Conservation (phyloP, 805 yeast genomes). For the Grigorovia yakushimaensis region DNA sequence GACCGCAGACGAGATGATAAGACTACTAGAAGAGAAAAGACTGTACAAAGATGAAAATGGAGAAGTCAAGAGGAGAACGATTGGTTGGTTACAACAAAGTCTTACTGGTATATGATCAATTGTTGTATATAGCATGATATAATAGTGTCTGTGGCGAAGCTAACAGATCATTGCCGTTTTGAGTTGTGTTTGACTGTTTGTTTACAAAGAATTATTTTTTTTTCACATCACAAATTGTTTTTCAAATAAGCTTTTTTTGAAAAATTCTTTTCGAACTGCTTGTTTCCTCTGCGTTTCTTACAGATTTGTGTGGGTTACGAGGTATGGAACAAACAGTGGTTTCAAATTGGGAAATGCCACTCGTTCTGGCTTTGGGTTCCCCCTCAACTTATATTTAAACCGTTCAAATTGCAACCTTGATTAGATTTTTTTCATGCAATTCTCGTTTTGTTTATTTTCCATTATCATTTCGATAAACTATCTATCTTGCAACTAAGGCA, state of each 20-base stretch:
- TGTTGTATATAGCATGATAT: not conserved
- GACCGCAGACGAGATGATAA: slow-evolving; percentile 28
- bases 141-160: no score
- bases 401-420: no score
- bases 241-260: not conserved
- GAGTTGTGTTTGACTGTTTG: not conserved
- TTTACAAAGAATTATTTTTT: no score
- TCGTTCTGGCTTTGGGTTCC: not conserved
- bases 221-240: not conserved
- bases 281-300: not conserved
- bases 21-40: slow-evolving; percentile 22
- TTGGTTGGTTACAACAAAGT: slow-evolving; percentile 31
- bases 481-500: no score
- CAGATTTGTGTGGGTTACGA: not conserved
- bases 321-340: not conserved
- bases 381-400: not conserved
- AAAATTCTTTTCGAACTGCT: not conserved
- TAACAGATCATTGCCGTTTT: not conserved
- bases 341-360: not conserved
- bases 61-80: slow-evolving; percentile 26
- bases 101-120: slow-evolving; percentile 22
- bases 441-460: no score
- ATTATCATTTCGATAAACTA: no score
- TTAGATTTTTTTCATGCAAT: no score
- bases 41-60: slow-evolving; percentile 27